Evolutionary conservation across 371 early-diverging fungal genomes (phyloP), one percentile per base, ranked within the genome.

Genomic region (Mortierella sp.): DNA sequence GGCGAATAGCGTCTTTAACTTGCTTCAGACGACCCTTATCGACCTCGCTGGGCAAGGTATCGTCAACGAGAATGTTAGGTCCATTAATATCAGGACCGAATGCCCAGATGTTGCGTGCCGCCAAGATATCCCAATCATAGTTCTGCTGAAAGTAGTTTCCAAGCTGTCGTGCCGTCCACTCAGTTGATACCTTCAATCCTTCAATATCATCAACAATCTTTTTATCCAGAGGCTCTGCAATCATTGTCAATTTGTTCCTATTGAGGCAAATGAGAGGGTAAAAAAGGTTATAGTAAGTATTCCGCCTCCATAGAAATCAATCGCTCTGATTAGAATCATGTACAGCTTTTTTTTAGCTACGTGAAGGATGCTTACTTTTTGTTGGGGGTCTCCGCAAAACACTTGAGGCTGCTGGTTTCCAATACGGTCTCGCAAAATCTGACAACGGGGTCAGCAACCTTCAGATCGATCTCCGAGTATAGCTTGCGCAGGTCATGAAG

Each of bases 371-470:
- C 90, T 74, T 87, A 91, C 91, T 96, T 96, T 85, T 97, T 95
- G 89, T 99, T 99, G n/a, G 98, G 97, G 9, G 98, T 96, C 84
- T 97, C 96, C 10, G 97, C 97, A 87, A 94, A 97, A 80, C 97
- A 98, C 83, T 97, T 96, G 62, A 98, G 87, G 11, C 96, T 89
- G 20, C 97, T 96, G 8, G 97, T 96, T 80, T 98, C 98, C 0
- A 96, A 92, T 0, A 98, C 97, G 0, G 98, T 97, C 81, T 99
- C 99, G 70, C 97, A 93, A 86, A 98, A 98, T 68, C 92, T 87
- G 12, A 98, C 98, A 24, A 97, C 97, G 2, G 99, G 98, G 83
- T 99, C 98, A 0, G 97, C 93, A 10, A 99, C 97, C 86, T 97
- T 97, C 83, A 99, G 89, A 64, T 97, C 98, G 66, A 98, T 97